phyloP scores from a whole-genome alignment of 1,284 basidiomycete genomes.

The Leccinum solheimii region DNA sequence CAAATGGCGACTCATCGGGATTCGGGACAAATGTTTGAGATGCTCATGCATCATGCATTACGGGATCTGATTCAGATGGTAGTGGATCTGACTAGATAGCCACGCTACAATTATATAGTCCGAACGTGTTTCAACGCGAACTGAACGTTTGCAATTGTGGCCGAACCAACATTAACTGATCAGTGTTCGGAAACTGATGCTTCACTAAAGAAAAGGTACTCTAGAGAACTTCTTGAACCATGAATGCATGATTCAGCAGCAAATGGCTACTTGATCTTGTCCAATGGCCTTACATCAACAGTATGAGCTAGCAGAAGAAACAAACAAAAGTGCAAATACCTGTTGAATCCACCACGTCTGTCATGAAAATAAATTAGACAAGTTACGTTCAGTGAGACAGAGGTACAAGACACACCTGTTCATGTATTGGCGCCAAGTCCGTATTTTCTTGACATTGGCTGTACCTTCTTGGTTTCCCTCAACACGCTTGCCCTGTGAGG shows the following conservation, averaged over 20 bases:
- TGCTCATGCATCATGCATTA: not conserved
- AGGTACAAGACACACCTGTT: conserved; percentile 58
- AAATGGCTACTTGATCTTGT: conserved; percentile 60
- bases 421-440: conserved; percentile 98
- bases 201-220: not conserved
- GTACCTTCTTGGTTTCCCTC: conserved; percentile 80
- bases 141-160: not conserved
- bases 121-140: not conserved
- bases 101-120: not conserved
- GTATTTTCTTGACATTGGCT: conserved; percentile 79
- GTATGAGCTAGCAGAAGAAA: conserved; percentile 15
- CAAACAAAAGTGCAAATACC: conserved; percentile 43
- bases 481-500: conserved; percentile 69
- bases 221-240: not conserved
- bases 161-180: not conserved
- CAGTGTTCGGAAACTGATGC: not conserved
- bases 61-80: not conserved
- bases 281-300: conserved; percentile 52
- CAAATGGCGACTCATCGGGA: not conserved
- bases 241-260: not conserved
- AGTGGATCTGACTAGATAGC: not conserved
- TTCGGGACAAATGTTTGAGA: not conserved
- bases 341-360: conserved; percentile 92
- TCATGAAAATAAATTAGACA: conserved; percentile 14
- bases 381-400: not conserved